These are phyloP conservation scores for Ploettnerulaceae sp. DNA, from an alignment of 2,329 filamentous ascomycete species.

Conservation along the genomic window DNA sequence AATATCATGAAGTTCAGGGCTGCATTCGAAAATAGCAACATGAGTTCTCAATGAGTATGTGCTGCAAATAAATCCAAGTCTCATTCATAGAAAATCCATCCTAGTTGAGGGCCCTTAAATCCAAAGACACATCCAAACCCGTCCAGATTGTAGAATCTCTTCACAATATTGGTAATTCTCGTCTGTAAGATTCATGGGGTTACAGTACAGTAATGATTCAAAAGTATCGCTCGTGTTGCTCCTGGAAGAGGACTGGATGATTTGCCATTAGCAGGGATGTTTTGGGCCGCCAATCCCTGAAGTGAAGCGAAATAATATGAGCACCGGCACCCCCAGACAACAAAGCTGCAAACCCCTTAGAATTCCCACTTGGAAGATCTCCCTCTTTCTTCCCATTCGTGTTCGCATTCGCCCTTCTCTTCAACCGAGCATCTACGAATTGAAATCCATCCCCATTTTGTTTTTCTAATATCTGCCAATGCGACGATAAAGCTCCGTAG, in stretches of 20 bases:
- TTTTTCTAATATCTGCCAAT: slow-evolving; percentile 18
- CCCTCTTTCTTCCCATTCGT: slow-evolving; percentile 5
- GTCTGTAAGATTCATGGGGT: neutral
- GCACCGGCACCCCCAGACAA: slow-evolving; percentile 2
- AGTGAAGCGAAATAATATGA: slow-evolving; percentile 15
- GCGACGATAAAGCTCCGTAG: slow-evolving; percentile 20
- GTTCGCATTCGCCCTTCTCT: neutral
- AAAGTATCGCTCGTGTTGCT: slow-evolving; percentile 1
- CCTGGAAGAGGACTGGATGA: slow-evolving; percentile 9
- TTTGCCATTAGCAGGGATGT: slow-evolving; percentile 18
- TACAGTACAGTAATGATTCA: too few species aligned
- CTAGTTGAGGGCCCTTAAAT: too few species aligned
- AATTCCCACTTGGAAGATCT: slow-evolving; percentile 8
- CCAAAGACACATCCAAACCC: too few species aligned
- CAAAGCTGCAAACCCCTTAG: slow-evolving; percentile 23
- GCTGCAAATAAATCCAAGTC: neutral
- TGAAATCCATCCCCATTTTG: neutral
- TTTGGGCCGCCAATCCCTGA: slow-evolving; percentile 12
- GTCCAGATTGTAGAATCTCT: too few species aligned
- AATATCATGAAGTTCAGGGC: slow-evolving; percentile 1
- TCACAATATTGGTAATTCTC: neutral
- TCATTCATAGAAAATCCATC: too few species aligned
- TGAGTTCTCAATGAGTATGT: neutral
- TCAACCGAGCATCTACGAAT: neutral
- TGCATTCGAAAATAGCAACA: slow-evolving; percentile 2